phyloP scores from a whole-genome alignment of 768 basidiomycete genomes.

The Serendipita sp. region DNA sequence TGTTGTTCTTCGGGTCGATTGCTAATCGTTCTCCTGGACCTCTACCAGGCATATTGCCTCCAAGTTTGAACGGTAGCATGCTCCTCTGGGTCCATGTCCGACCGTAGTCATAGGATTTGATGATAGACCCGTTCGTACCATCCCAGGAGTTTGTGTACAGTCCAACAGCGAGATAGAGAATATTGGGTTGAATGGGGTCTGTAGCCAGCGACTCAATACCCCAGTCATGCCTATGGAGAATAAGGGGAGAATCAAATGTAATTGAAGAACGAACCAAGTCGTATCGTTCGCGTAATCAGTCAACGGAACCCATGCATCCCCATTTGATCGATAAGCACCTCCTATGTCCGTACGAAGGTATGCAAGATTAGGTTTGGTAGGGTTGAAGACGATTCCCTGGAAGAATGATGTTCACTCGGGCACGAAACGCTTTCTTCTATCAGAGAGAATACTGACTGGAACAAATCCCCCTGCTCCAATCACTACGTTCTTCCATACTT shows the following conservation, averaged over 20 bases:
- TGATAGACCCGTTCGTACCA: conserved; percentile 10
- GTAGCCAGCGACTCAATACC: conserved; percentile 49
- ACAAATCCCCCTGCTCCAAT: conserved; percentile 4
- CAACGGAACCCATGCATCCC: conserved; percentile 45
- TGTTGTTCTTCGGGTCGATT: conserved; percentile 47
- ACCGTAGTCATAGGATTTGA: conserved; percentile 8
- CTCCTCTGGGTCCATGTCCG: conserved; percentile 15
- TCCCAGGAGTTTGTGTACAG: conserved; percentile 14
- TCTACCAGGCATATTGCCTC: conserved; percentile 55
- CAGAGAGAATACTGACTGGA: not conserved
- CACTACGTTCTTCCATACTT: not conserved
- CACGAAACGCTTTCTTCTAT: too few relatives aligned
- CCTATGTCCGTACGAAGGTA: conserved; percentile 55
- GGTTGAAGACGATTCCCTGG: conserved; percentile 40
- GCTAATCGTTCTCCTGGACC: conserved; percentile 42
- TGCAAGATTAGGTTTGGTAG: conserved; percentile 40
- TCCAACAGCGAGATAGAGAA: conserved; percentile 32
- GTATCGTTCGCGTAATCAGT: conserved; percentile 35
- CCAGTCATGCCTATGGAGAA: conserved; percentile 25
- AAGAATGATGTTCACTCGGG: too few relatives aligned
- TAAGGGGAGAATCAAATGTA: too few relatives aligned
- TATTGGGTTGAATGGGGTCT: conserved; percentile 40
- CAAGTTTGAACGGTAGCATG: conserved; percentile 39
- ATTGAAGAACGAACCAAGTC: conserved; percentile 27
- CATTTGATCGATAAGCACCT: conserved; percentile 47